Base-by-base conservation (phyloP, 805 yeast species). In the Candida coquimbonensis region DNA sequence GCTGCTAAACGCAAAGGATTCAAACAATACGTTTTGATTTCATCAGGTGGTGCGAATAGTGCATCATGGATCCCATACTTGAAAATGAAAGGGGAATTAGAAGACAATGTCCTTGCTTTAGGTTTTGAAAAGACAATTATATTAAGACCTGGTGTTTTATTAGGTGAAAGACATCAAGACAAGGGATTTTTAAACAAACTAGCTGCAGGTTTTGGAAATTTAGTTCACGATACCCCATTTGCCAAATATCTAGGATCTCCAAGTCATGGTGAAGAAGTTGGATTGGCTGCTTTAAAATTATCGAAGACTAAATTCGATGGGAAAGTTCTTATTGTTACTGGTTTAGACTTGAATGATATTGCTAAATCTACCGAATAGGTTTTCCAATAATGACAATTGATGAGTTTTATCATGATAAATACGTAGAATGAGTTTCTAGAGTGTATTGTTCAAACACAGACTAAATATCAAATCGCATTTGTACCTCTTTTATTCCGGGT, bases 71-170 rank as follows among this genome's bases (percentile, higher is more conserved):
- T 86, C 37, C 73, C 81, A 5, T 89, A 88, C 56, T 43, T 77
- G 38, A 72, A 72, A 53, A 72, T 83, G 63, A 89, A 89, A 61
- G 96, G 95, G 27, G 76, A 80, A 43, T 68, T 85, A 41, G 96
- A 89, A 60, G 74, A 80, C 39, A 87, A 78, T 40, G 67, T 89
- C 9, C 64, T 70, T 38, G 79, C 68, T 0, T 68, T 88, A 47
- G 74, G 70, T 26, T 89, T 87, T 62, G 81, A 80, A n/a, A 70
- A 78, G 44, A 80, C 89, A 1, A 75, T 87, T 43, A 83, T 89
- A 49, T 62, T 89, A 46, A 74, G 87, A 56, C 96, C 96, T 0
- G 96, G 96, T 13, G 61, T 70, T 1, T 66, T 88, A 34, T 54
- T 86, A 7, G 96, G 96, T 5, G 74, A 75, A 27, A 69, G 95